These are phyloP conservation scores for Nyssa sinensis DNA, from an alignment of 148 eudicot species.

Conservation along the genomic window DNA sequence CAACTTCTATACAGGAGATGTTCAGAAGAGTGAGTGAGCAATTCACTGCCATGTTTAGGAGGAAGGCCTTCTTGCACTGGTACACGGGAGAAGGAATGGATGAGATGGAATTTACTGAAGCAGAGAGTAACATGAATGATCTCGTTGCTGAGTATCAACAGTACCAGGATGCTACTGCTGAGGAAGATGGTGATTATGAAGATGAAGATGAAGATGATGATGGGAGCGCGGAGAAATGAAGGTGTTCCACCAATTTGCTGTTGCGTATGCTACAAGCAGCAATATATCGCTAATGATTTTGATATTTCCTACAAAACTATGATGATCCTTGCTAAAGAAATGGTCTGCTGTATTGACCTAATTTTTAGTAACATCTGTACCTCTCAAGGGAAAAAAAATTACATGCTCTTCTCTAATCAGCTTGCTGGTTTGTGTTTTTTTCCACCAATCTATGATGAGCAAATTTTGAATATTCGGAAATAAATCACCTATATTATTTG, in stretches of 20 bases:
- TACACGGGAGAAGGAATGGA: conserved; percentile 29
- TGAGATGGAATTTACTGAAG: conserved; percentile 24
- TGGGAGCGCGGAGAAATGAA: neutral
- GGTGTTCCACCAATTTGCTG: neutral
- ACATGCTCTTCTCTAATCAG: neutral
- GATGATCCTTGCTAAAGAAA: neutral
- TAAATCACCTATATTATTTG: neutral
- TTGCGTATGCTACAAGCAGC: neutral
- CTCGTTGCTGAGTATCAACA: conserved; percentile 28
- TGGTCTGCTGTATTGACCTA: neutral
- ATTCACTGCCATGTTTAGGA: conserved; percentile 24
- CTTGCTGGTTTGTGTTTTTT: neutral
- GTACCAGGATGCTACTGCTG: conserved; percentile 25
- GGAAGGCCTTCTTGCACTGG: conserved; percentile 28
- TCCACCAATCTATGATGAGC: neutral
- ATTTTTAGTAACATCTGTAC: neutral
- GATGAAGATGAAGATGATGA: conserved; percentile 16
- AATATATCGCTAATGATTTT: neutral
- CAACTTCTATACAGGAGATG: conserved; percentile 27
- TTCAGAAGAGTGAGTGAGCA: conserved; percentile 27
- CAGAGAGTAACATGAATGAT: conserved; percentile 27
- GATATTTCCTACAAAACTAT: neutral
- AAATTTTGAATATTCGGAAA: neutral
- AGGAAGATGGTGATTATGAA: conserved; percentile 13
- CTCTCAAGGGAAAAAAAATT: neutral